Evolutionary conservation across 2,329 filamentous ascomycete species (phyloP), one percentile per base, ranked within the genome.

Genomic region (Emericellopsis cladophorae): DNA sequence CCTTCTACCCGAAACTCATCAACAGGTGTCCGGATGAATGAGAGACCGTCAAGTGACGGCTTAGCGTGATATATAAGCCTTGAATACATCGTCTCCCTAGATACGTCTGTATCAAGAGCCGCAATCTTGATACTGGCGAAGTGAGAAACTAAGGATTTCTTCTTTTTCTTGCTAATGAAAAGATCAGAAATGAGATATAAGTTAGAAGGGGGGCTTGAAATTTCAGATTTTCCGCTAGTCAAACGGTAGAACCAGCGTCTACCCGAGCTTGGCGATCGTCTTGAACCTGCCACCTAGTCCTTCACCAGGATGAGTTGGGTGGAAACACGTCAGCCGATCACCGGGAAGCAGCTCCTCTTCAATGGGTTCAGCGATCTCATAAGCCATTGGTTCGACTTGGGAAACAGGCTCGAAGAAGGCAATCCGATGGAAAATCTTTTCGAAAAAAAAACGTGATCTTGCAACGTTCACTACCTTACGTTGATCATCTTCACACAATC

Each of bases 211-310:
- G 10, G 10, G 24, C 45, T 40, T 38, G 45, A 46, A 40, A 48
- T 36, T 41, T 36, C 22, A 52, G 40, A 37, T 51, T 50, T 37
- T 51, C 47, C 18, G 58, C 58, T 24, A 63, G 50, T 58, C 60
- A 65, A 29, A 62, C 58, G 15, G 59, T 63, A 35, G 58, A 63
- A 16, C 49, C 52, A 7, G 47, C 47, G 29, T 58, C 60, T 42
- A 48, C 9, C 59, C 60, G 16, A 65, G 49, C 48, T 64, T 62
- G 16, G 51, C 44, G 16, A 57, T 47, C 1, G 57, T 50, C 44
- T 59, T 54, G 48, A 62, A 64, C 44, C 54, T 47, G 31, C 51
- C 45, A 39, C 58, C 49, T 14, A 64, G 50, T 16, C 59, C 40
- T 36, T 58, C 50, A 14, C 54, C 49, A 4, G 46, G 34, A 4